phyloP scores from a whole-genome alignment of 768 basidiomycete genomes.

The Trametes elegans region DNA sequence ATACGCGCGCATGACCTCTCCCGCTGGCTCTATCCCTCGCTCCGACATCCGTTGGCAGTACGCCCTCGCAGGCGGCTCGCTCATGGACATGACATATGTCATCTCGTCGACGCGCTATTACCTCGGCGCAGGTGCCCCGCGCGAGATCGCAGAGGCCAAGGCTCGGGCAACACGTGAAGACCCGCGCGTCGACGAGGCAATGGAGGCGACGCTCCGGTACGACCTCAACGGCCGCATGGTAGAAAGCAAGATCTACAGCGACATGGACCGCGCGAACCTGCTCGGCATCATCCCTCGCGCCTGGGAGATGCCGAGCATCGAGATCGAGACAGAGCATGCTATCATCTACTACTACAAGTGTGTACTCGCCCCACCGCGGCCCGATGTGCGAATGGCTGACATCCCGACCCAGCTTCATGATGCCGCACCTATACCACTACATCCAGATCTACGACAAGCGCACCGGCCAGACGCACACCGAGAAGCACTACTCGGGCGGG shows the following conservation, averaged over 20 bases:
- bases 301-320: constrained; percentile 21
- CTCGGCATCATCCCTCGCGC: constrained; percentile 13
- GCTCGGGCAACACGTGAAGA: constrained; percentile 30
- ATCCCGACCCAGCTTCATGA: constrained; percentile 18
- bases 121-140: constrained; percentile 11
- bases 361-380: neutral
- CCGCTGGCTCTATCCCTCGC: constrained; percentile 34
- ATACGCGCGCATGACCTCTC: constrained; percentile 38
- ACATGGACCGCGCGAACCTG: constrained; percentile 30
- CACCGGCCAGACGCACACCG: constrained; percentile 43
- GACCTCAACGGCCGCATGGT: constrained; percentile 23
- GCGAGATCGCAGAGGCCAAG: constrained; percentile 37
- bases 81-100: constrained; percentile 58
- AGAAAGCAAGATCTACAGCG: constrained; percentile 27
- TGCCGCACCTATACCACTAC: constrained; percentile 26
- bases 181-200: constrained; percentile 39
- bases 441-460: constrained; percentile 28
- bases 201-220: constrained; percentile 40
- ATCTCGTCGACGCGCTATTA: constrained; percentile 12
- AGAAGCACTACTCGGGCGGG: constrained; percentile 31
- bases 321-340: constrained; percentile 20
- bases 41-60: constrained; percentile 52
- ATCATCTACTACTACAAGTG: constrained; percentile 18
- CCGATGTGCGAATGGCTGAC: too few relatives aligned
- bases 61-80: constrained; percentile 52